phyloP scores from a whole-genome alignment of 371 early-diverging fungal species.

The Dinochytrium kinnereticum region DNA sequence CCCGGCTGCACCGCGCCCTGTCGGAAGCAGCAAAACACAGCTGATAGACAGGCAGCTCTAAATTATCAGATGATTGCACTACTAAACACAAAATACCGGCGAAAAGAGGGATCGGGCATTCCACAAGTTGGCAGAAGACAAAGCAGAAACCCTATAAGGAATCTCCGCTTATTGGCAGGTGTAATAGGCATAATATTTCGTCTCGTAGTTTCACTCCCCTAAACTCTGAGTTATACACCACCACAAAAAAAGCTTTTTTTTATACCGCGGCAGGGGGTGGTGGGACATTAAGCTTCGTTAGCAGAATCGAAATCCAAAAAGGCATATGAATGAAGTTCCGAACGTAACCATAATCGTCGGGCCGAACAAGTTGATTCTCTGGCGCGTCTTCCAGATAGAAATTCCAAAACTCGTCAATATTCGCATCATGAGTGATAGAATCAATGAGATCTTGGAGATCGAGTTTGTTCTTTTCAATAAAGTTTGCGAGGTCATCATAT shows the following conservation, averaged over 20 bases:
- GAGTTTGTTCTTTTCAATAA: slow-evolving; percentile 43
- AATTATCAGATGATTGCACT: background rate
- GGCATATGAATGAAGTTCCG: slow-evolving; percentile 55
- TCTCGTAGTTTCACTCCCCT: slow-evolving; percentile 36
- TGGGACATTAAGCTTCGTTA: slow-evolving; percentile 48
- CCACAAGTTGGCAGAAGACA: slow-evolving; percentile 57
- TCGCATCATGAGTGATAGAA: slow-evolving; percentile 36
- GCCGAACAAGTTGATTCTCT: slow-evolving; percentile 57
- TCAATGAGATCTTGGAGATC: slow-evolving; percentile 46
- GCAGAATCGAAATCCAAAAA: slow-evolving; percentile 53
- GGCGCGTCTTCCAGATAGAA: slow-evolving; percentile 51
- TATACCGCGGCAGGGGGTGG: slow-evolving; percentile 48
- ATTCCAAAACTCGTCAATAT: slow-evolving; percentile 54
- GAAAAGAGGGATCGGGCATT: slow-evolving; percentile 52
- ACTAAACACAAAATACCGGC: slow-evolving; percentile 36
- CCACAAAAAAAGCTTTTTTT: slow-evolving; percentile 11
- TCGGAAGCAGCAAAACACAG: slow-evolving; percentile 50
- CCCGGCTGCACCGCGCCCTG: slow-evolving; percentile 39
- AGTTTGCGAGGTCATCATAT: slow-evolving; percentile 52
- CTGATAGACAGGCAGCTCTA: slow-evolving; percentile 48
- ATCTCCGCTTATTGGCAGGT: slow-evolving; percentile 55
- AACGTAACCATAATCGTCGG: slow-evolving; percentile 58
- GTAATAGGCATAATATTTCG: slow-evolving; percentile 55
- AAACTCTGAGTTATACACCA: slow-evolving; percentile 9
- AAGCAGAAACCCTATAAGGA: slow-evolving; percentile 52